These are phyloP conservation scores for Fusarium neocosmosporiellum DNA, from an alignment of 2,329 filamentous ascomycete species.

Conservation along the genomic window DNA sequence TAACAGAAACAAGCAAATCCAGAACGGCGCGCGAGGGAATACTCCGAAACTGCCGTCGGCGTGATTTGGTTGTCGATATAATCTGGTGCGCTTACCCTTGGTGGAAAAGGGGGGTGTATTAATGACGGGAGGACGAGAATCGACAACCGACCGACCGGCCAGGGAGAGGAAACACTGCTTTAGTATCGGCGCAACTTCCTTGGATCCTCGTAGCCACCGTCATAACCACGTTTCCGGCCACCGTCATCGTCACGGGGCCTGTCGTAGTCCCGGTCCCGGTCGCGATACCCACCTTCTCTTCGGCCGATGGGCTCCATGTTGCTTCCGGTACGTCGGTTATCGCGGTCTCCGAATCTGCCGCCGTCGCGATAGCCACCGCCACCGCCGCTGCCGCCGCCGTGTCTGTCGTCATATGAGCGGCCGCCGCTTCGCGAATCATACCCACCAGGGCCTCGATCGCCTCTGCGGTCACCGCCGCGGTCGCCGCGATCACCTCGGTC, in stretches of 20 bases:
- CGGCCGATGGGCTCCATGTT: slow-evolving; percentile 87
- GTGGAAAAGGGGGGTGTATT: slow-evolving; percentile 31
- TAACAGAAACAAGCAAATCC: background rate
- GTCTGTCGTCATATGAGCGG: slow-evolving; percentile 70
- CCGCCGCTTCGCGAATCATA: slow-evolving; percentile 65
- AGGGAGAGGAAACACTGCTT: slow-evolving; percentile 10
- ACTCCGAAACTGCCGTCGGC: background rate
- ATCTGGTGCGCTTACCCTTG: slow-evolving; percentile 36
- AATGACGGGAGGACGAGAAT: slow-evolving; percentile 32
- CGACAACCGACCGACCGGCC: slow-evolving; percentile 41
- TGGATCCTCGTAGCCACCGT: slow-evolving; percentile 84
- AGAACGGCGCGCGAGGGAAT: background rate
- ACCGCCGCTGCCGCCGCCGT: slow-evolving; percentile 54
- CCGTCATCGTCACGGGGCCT: slow-evolving; percentile 67
- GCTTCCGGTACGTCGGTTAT: slow-evolving; percentile 72
- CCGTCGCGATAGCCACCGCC: slow-evolving; percentile 59
- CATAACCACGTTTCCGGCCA: slow-evolving; percentile 75
- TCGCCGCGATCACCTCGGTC: slow-evolving; percentile 56
- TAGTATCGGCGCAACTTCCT: slow-evolving; percentile 73
- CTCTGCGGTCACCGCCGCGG: slow-evolving; percentile 63
- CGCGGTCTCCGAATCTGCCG: slow-evolving; percentile 55
- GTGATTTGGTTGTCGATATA: slow-evolving; percentile 15
- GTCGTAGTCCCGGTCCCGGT: slow-evolving; percentile 64
- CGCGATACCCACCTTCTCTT: slow-evolving; percentile 67
- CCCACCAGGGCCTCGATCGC: slow-evolving; percentile 67